Evolutionary conservation across 495 filamentous ascomycete genomes (phyloP), one percentile per base, ranked within the genome.

Genomic region (Annulohypoxylon moriforme): DNA sequence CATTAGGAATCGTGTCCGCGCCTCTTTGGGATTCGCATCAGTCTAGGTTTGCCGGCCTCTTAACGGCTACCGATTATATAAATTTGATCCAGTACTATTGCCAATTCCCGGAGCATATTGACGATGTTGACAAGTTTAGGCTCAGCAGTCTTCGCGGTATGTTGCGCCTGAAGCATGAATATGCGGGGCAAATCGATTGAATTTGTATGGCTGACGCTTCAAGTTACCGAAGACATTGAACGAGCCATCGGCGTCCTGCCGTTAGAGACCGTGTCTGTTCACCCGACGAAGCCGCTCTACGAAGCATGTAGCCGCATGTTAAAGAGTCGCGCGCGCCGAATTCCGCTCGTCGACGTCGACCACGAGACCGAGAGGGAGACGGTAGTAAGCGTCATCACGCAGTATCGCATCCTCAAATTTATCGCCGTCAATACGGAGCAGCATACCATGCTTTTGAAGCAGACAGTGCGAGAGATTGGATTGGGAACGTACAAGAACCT

Each of bases 81-180:
- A 99, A 99, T 78, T 91, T 99, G 61, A 96, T 99, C 59, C 96
- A 98, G 81, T 99, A 98, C 80, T 98, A 98, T 83, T 98, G 96
- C 89, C 95, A 98, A 82, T 97, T 95, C 74, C 96, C 96, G 14
- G 93, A 95, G 47, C 90, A 93, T 11, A 86, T 99, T 60, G 89
- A 90, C 62, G 87, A 94, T 76, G 91, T 98, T 76, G 96, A 98
- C 76, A 91, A 97, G 76, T 98, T 99, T 81, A 92, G 93, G 34
- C 83, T 99, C 55, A 94, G 93, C 83, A 97, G 93, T 76, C 89
- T 99, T 56, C 87, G 94, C 86, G 94, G 94, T 97, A 83, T 59
- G 81, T 75, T 33, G 14, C 55, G 31, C 60, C 50, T 50, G n/a
- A 59, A 34, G 25, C 40, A 20, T 49, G 36, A 24, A 59, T 40